Evolutionary conservation across 2,329 filamentous ascomycete species (phyloP).

Genomic region (Ophiostoma tasmaniense): DNA sequence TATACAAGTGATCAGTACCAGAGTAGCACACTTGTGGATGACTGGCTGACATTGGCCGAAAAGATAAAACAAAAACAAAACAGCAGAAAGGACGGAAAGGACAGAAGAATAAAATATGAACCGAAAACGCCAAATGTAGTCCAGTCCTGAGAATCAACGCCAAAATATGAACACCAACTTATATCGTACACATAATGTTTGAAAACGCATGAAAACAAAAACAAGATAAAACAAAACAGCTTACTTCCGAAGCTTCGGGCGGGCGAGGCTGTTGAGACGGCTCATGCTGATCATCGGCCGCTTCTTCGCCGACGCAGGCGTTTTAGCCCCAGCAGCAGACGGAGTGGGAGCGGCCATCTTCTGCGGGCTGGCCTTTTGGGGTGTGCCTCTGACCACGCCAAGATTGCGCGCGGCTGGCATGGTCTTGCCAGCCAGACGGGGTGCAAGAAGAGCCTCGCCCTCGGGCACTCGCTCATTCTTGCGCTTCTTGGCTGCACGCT

Average conservation of each 20-base stretch:
- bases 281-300: slow-evolving; percentile 45
- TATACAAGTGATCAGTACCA: neutral
- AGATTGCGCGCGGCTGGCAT: neutral
- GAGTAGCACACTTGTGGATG: neutral
- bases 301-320: slow-evolving; percentile 46
- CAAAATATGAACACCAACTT: neutral
- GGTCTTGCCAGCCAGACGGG: slow-evolving; percentile 32
- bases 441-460: slow-evolving; percentile 45
- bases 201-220: neutral
- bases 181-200: slow-evolving; percentile 11
- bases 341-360: slow-evolving; percentile 23
- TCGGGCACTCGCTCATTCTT: slow-evolving; percentile 42
- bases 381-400: slow-evolving; percentile 5
- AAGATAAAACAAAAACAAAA: neutral
- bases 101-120: neutral
- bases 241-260: slow-evolving; percentile 46
- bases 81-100: too few species aligned
- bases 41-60: neutral
- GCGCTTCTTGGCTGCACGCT: slow-evolving; percentile 51
- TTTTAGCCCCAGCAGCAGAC: slow-evolving; percentile 16
- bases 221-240: neutral
- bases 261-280: slow-evolving; percentile 53
- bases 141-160: neutral
- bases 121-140: slow-evolving; percentile 6
- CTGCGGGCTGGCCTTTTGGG: slow-evolving; percentile 21